Base-by-base conservation (phyloP, 257 asterid species). In the Solanum corneliomulleri region DNA sequence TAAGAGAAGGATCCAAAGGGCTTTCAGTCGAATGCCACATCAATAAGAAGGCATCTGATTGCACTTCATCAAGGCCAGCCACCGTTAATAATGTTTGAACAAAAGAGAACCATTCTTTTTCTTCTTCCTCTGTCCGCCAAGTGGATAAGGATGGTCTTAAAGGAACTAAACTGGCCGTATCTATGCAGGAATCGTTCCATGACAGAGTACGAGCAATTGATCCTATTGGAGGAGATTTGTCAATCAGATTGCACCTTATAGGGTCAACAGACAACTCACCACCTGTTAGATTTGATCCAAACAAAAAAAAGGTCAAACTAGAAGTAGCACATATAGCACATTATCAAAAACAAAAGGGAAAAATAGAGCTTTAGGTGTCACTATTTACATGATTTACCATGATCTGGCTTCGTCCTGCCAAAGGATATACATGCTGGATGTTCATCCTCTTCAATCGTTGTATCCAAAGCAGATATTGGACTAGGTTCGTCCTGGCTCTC, bases 191-290 rank as follows among this genome's bases (percentile, higher is more conserved):
- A 82, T 94, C 94, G 3, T 94, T 93, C 94, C 93, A 93, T 87
- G 95, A 90, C 29, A 95, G 92, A 75, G 96, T 91, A 23, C 98
- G 98, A 14, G 99, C 91, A 71, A 97, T 92, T 82, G 99, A 94
- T 86, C 99, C 99, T 88, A 97, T 97, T 11, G 98, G 99, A 20
- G 99, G 98, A 77, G 99, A 97, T 88, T 97, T 97, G 92, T 92
- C 99, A 58, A 97, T 94, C 90, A 94, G 93, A 90, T 93, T 94
- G 87, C 93, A 94, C 90, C 90, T 89, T 23, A 89, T 31, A 37
- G 89, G 83, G 86, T 90, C 90, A 49, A 31, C 90, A 20, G 89
- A 88, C 87, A 91, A 86, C 90, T 91, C 96, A 23, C 27, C 86
- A 69, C 96, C 98, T 96, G 95, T 47, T 86, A 35, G 42, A 82